phyloP scores from a whole-genome alignment of 805 yeast genomes.

The Yamadazyma nakazawae region DNA sequence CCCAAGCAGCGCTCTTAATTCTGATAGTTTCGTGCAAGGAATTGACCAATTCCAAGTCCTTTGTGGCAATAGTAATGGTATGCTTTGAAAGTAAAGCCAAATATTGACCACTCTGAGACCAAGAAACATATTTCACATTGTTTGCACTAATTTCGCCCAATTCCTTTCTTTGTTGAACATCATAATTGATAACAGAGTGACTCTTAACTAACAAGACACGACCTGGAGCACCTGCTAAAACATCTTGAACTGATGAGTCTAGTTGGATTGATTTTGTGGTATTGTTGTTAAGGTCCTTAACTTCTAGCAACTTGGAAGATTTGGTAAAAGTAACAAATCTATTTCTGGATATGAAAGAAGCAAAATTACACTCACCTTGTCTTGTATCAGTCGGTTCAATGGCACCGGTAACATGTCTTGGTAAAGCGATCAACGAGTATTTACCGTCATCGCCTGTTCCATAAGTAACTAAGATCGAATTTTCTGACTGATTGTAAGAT shows the following conservation, averaged over 20 bases:
- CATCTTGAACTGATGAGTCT: constrained; percentile 65
- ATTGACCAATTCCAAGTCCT: constrained; percentile 70
- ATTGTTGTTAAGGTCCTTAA: constrained; percentile 78
- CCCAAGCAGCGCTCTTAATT: constrained; percentile 97
- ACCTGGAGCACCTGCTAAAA: constrained; percentile 80
- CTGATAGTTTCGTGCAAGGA: constrained; percentile 95
- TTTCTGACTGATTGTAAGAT: constrained; percentile 90
- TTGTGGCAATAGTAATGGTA: constrained; percentile 82
- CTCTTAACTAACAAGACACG: constrained; percentile 71
- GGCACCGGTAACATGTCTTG: constrained; percentile 90
- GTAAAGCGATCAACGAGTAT: constrained; percentile 74
- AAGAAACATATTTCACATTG: constrained; percentile 81
- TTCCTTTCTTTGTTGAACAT: constrained; percentile 87
- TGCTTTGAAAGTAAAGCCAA: constrained; percentile 90
- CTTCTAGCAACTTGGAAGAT: constrained; percentile 62
- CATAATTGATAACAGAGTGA: constrained; percentile 74
- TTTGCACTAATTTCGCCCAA: constrained; percentile 64
- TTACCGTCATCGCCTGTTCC: constrained; percentile 64
- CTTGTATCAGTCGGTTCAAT: constrained; percentile 81
- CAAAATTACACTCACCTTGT: constrained; percentile 79
- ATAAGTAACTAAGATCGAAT: constrained; percentile 77
- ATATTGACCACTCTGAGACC: constrained; percentile 87
- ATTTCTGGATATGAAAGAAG: constrained; percentile 90
- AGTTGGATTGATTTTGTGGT: constrained; percentile 77
- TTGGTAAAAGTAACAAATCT: constrained; percentile 81